These are phyloP conservation scores for Glycine tomentella DNA, from an alignment of 306 rosid genomes.

Conservation along the genomic window DNA sequence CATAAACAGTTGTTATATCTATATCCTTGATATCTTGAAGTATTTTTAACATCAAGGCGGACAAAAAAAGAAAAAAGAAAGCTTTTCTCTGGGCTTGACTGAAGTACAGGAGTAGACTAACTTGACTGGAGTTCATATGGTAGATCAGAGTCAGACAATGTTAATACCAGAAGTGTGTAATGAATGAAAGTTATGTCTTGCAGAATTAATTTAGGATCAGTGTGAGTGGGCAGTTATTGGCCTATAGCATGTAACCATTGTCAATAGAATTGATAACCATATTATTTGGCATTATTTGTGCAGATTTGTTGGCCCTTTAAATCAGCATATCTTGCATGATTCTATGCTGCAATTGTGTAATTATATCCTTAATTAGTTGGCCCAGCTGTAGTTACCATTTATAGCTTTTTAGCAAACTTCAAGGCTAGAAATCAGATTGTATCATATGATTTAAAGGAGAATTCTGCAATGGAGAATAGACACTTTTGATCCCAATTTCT, in stretches of 20 bases:
- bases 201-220: neutral
- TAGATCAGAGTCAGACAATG: neutral
- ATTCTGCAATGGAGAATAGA: no score
- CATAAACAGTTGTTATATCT: conserved; percentile 16
- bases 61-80: neutral
- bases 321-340: no score
- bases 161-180: neutral
- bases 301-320: no score
- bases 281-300: no score
- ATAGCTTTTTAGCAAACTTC: no score
- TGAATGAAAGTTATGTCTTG: neutral
- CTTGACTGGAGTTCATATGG: conserved; percentile 1
- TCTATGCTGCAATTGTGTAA: no score
- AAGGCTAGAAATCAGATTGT: no score
- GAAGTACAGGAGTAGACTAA: conserved; percentile 27
- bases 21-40: conserved; percentile 28
- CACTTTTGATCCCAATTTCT: no score
- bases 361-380: no score
- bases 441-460: no score
- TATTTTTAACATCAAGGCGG: neutral
- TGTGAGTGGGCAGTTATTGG: neutral
- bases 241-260: neutral
- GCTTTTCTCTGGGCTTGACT: conserved; percentile 24
- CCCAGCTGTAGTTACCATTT: no score
- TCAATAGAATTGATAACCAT: no score